Evolutionary conservation across 2,329 filamentous ascomycete species (phyloP).

Genomic region (Xenoacremonium recifei): DNA sequence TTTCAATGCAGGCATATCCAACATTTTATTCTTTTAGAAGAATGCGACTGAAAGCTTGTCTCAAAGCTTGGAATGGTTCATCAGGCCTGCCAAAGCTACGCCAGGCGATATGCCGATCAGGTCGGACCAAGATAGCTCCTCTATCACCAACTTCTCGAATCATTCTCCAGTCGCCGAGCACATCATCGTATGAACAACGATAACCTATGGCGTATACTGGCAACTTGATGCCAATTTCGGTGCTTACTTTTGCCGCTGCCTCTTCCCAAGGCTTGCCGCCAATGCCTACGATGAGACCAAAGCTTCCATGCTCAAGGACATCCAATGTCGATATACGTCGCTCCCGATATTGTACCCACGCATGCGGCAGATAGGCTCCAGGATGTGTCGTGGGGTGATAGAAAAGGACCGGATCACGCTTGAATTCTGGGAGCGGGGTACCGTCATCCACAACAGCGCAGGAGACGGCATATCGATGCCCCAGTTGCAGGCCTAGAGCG

Average conservation of each 20-base stretch:
- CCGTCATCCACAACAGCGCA: constrained; percentile 35
- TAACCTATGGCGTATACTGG: constrained; percentile 53
- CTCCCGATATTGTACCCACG: constrained; percentile 53
- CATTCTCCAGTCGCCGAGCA: constrained; percentile 58
- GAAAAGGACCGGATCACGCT: constrained; percentile 40
- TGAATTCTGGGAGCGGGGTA: constrained; percentile 8
- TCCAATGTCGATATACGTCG: constrained; percentile 56
- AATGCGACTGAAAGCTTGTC: constrained; percentile 5
- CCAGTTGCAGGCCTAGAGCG: constrained; percentile 10
- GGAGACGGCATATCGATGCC: constrained; percentile 11
- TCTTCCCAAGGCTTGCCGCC: constrained; percentile 54
- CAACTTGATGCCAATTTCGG: constrained; percentile 44
- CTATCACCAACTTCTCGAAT: constrained; percentile 54
- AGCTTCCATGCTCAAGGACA: constrained; percentile 54
- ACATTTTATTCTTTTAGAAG: no score
- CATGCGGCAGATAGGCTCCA: constrained; percentile 59
- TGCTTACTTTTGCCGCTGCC: constrained; percentile 41
- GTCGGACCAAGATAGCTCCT: constrained; percentile 57
- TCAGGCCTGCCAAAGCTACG: constrained; percentile 22
- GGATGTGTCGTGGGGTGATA: constrained; percentile 54
- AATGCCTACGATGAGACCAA: constrained; percentile 52
- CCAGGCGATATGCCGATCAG: constrained; percentile 60
- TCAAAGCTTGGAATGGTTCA: constrained; percentile 5
- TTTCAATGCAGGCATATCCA: no score
- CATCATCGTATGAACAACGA: constrained; percentile 58